Evolutionary conservation across 2,329 filamentous ascomycete genomes (phyloP).

Genomic region (Penicillium sp.): DNA sequence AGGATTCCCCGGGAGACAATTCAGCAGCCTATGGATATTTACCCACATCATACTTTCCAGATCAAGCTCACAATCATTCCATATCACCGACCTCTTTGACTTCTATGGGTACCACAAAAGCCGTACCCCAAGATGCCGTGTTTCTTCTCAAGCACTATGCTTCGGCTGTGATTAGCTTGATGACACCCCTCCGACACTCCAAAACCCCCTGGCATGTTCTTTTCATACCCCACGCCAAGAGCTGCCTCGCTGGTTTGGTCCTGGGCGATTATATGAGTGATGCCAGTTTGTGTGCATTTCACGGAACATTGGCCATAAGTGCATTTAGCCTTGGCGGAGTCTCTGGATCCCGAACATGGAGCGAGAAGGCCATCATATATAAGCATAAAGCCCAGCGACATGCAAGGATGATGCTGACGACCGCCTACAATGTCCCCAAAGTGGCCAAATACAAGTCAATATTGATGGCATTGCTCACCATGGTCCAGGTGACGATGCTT

Average conservation of each 20-base stretch:
- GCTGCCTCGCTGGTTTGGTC: constrained; percentile 43
- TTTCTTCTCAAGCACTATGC: constrained; percentile 41
- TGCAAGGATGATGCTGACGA: constrained; percentile 32
- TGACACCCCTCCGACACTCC: constrained; percentile 30
- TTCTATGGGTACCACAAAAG: neutral
- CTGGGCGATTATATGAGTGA: constrained; percentile 42
- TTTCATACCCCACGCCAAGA: constrained; percentile 43
- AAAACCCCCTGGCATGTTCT: constrained; percentile 48
- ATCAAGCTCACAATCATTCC: constrained; percentile 7
- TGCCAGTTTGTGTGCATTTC: constrained; percentile 41
- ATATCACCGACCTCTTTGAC: neutral
- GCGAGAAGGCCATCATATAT: constrained; percentile 31
- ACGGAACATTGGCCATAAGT: constrained; percentile 43
- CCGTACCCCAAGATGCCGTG: constrained; percentile 32
- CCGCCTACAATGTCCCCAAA: constrained; percentile 36
- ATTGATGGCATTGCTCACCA: constrained; percentile 46
- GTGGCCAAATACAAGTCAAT: constrained; percentile 46
- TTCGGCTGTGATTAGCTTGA: constrained; percentile 33
- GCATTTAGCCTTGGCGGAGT: constrained; percentile 41
- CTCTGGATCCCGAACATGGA: constrained; percentile 32
- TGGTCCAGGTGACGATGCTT: constrained; percentile 39
- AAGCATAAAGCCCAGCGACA: constrained; percentile 32
- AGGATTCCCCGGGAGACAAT: neutral
- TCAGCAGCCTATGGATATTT: neutral
- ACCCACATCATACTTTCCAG: neutral